Percentiles rank a stretch among this genome's conserved stretches.
Evolutionary conservation across 139 green algal genomes (phyloP).

Genomic region (Haematococcus lacustris): DNA sequence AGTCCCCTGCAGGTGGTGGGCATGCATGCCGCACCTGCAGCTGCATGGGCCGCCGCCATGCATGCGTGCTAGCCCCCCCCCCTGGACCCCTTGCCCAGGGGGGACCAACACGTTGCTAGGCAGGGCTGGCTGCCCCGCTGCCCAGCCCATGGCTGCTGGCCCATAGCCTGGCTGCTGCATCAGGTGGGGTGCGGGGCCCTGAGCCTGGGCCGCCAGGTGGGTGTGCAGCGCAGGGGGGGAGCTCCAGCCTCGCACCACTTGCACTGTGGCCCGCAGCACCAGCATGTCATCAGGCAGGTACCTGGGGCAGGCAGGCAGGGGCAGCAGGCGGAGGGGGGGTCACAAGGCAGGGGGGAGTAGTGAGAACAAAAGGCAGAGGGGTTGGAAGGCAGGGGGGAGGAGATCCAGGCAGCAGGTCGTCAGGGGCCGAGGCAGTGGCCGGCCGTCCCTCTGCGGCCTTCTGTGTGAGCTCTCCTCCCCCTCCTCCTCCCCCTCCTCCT

Average conservation of each 20-base stretch:
- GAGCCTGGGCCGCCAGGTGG: background rate
- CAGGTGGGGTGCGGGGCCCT: background rate
- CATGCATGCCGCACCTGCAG: too few species aligned
- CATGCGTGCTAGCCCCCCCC: background rate
- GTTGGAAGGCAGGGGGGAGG: background rate
- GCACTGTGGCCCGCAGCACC: constrained; percentile 29
- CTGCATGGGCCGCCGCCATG: too few species aligned
- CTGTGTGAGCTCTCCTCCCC: background rate
- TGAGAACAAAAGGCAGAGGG: background rate
- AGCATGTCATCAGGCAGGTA: constrained; percentile 35
- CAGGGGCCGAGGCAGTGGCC: background rate
- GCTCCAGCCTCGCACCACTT: constrained; percentile 36
- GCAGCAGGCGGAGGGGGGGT: background rate
- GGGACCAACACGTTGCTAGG: background rate
- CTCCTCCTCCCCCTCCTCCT: background rate
- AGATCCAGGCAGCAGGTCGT: background rate
- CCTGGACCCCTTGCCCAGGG: background rate
- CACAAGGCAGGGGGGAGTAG: background rate
- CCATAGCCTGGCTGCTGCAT: background rate
- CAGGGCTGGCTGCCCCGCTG: background rate
- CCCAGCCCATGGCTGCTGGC: background rate
- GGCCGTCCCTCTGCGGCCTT: background rate
- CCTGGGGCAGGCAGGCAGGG: constrained; percentile 2
- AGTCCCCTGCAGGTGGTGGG: too few species aligned
- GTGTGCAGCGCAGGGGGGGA: constrained; percentile 13